Conservation (phyloP, 306 rosid species). For the Erythrophleum fordii region DNA sequence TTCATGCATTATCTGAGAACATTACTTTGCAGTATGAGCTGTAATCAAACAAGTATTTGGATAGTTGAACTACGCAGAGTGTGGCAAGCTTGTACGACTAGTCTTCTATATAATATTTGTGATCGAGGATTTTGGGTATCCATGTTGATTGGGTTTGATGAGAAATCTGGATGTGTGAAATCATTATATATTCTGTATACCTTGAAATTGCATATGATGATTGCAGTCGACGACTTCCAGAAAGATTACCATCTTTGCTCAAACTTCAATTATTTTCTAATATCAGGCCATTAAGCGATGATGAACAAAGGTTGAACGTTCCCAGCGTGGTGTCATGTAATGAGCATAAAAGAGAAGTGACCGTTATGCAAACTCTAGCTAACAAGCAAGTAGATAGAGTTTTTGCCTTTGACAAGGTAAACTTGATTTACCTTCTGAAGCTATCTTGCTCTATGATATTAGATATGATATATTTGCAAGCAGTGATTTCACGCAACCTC, state of each 20-base stretch:
- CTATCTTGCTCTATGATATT: not conserved
- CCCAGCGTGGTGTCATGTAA: conserved; percentile 75
- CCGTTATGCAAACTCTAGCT: conserved; percentile 77
- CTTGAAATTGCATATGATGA: not conserved
- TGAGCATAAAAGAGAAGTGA: conserved; percentile 85
- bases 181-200: not conserved
- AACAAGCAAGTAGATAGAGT: conserved; percentile 85
- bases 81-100: not conserved
- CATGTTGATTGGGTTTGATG: not conserved
- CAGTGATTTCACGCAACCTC: not conserved
- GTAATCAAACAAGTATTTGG: not conserved
- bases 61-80: not conserved
- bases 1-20: not conserved
- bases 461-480: conserved; percentile 1
- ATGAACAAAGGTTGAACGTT: conserved; percentile 64
- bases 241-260: not conserved
- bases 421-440: conserved; percentile 18
- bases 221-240: not conserved
- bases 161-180: not conserved
- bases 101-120: not conserved
- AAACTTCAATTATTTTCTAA: not conserved
- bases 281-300: conserved; percentile 82
- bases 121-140: not conserved
- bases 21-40: not conserved
- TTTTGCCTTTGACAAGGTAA: conserved; percentile 92